Evolutionary conservation across 2,329 filamentous ascomycete genomes (phyloP).

Genomic region (Paracorniculantispora psalliotae): DNA sequence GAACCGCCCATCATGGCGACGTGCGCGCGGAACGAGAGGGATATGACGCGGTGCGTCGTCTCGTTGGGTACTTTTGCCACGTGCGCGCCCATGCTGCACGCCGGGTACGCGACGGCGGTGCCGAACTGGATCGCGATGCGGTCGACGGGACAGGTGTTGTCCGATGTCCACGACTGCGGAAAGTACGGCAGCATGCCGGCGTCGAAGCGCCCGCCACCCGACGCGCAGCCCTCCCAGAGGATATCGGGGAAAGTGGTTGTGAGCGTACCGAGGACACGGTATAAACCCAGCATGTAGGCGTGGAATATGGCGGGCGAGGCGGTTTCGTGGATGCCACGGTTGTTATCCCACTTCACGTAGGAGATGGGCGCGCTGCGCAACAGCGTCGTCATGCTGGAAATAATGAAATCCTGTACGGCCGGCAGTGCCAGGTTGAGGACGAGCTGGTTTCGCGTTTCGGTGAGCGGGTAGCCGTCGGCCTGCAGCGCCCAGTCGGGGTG

Average conservation of each 20-base stretch:
- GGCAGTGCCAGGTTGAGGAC: constrained; percentile 56
- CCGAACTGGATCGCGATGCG: constrained; percentile 61
- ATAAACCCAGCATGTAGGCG: constrained; percentile 58
- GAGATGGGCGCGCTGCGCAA: constrained; percentile 49
- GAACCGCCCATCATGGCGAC: constrained; percentile 65
- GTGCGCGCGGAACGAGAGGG: constrained; percentile 56
- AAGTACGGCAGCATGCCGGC: constrained; percentile 59
- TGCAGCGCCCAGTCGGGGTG: constrained; percentile 62
- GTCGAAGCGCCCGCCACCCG: constrained; percentile 60
- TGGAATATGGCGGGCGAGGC: constrained; percentile 49
- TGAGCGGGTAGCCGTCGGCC: constrained; percentile 50
- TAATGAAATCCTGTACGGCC: constrained; percentile 59
- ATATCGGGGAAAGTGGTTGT: constrained; percentile 56
- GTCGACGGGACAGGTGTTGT: constrained; percentile 58
- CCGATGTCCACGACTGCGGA: constrained; percentile 61
- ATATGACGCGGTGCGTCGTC: constrained; percentile 48
- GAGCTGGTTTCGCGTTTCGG: constrained; percentile 51
- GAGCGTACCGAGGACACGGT: constrained; percentile 55
- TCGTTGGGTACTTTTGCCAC: constrained; percentile 57
- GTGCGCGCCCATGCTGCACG: constrained; percentile 61
- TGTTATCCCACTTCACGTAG: constrained; percentile 66
- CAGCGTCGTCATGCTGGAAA: constrained; percentile 47
- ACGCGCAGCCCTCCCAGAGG: constrained; percentile 62
- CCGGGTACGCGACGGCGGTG: constrained; percentile 57
- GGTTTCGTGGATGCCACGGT: constrained; percentile 58